These are phyloP conservation scores for Ustilago trichophora DNA, from an alignment of 1,284 basidiomycete genomes.

Conservation along the genomic window DNA sequence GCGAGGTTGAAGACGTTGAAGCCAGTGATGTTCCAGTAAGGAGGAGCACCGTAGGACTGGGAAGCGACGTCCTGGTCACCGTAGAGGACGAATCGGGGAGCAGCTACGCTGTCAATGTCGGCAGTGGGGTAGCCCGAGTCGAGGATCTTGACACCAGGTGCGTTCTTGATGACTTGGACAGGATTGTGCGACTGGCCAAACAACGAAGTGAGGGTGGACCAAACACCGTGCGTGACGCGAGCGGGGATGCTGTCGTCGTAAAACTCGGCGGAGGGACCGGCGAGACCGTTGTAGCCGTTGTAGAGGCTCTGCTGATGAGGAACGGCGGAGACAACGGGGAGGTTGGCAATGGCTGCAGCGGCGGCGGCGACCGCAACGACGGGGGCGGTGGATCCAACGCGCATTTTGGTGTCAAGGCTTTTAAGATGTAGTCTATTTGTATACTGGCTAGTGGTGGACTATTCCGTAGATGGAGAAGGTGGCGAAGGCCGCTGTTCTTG, in stretches of 20 bases:
- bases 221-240: constrained; percentile 24
- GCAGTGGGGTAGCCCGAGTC: constrained; percentile 40
- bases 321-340: constrained; percentile 12
- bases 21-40: constrained; percentile 41
- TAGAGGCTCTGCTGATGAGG: constrained; percentile 41
- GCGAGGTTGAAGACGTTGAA: constrained; percentile 69
- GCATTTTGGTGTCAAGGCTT: constrained; percentile 8
- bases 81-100: constrained; percentile 45
- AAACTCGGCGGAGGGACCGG: constrained; percentile 18
- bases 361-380: constrained; percentile 16
- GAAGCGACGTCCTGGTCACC: constrained; percentile 32
- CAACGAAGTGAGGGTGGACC: constrained; percentile 25
- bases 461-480: background rate
- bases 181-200: constrained; percentile 26
- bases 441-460: background rate
- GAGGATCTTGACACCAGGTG: constrained; percentile 32
- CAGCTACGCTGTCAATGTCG: constrained; percentile 31
- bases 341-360: constrained; percentile 20
- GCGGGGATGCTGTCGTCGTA: constrained; percentile 49
- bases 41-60: constrained; percentile 43
- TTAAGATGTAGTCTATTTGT: background rate
- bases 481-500: background rate
- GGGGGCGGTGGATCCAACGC: constrained; percentile 13
- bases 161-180: constrained; percentile 21
- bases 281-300: constrained; percentile 39